Evolutionary conservation across 495 filamentous ascomycete genomes (phyloP).

Genomic region (Penicillium simplicissimum): DNA sequence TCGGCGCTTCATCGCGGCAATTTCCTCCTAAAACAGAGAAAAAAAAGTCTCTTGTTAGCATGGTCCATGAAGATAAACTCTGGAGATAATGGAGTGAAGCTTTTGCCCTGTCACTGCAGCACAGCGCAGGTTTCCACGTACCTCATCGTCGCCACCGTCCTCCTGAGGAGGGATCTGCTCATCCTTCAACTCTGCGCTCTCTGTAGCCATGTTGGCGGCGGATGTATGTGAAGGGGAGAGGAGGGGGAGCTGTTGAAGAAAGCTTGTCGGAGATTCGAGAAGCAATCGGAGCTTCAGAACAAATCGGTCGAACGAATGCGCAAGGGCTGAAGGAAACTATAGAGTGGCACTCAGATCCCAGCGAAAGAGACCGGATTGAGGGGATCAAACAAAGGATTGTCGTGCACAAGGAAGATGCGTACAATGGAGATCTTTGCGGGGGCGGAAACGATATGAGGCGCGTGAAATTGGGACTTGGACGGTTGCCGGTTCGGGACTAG

Average conservation of each 20-base stretch:
- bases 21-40: constrained; percentile 71
- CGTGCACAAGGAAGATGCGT: constrained; percentile 6
- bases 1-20: constrained; percentile 94
- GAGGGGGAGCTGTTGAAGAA: constrained; percentile 6
- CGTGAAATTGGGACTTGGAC: constrained; percentile 22
- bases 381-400: constrained; percentile 4
- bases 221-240: constrained; percentile 3
- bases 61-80: not conserved
- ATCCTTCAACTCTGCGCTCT: constrained; percentile 41
- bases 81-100: not conserved
- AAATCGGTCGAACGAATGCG: constrained; percentile 6
- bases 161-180: constrained; percentile 42
- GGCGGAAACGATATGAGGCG: constrained; percentile 17
- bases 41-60: not conserved
- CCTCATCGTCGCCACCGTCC: constrained; percentile 49
- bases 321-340: not conserved
- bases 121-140: constrained; percentile 23
- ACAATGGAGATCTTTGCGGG: constrained; percentile 20
- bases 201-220: constrained; percentile 37
- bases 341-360: no score
- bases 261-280: constrained; percentile 14
- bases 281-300: constrained; percentile 19
- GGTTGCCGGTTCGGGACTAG: constrained; percentile 39
- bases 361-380: not conserved
- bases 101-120: constrained; percentile 2